These are phyloP conservation scores for Starmerella gropengiesseri DNA, from an alignment of 805 yeast genomes.

Conservation along the genomic window DNA sequence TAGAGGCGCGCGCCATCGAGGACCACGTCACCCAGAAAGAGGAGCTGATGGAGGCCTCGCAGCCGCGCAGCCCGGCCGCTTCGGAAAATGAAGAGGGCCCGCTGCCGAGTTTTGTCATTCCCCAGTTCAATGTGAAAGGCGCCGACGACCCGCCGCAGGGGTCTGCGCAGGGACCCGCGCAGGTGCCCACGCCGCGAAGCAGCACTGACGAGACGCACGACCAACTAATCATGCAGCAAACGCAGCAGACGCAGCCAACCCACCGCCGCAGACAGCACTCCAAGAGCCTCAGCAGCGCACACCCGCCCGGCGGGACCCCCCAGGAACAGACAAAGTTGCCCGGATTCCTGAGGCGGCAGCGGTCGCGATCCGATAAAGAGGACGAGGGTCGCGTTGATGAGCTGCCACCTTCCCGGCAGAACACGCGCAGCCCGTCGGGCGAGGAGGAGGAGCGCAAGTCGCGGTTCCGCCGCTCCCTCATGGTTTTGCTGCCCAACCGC, in stretches of 20 bases:
- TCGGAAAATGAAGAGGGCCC: neutral
- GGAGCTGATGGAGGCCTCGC: neutral
- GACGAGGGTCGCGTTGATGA: conserved; percentile 1
- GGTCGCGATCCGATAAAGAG: conserved; percentile 7
- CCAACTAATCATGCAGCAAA: no score
- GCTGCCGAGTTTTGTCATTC: neutral
- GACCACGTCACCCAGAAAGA: conserved; percentile 23
- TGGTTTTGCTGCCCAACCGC: conserved; percentile 16
- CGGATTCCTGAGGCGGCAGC: conserved; percentile 15
- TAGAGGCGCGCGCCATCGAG: conserved; percentile 28
- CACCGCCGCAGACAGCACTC: conserved; percentile 24
- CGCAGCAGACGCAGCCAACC: neutral
- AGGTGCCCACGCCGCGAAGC: neutral
- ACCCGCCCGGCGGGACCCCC: conserved; percentile 9
- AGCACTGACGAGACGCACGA: neutral
- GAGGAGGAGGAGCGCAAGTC: conserved; percentile 19
- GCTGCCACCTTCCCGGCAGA: conserved; percentile 1
- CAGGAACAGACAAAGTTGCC: conserved; percentile 9
- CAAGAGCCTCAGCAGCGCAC: conserved; percentile 26
- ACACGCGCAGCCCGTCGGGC: conserved; percentile 7
- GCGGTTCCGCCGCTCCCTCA: conserved; percentile 21
- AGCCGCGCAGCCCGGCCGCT: no score
- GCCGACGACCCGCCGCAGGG: no score
- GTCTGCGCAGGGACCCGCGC: no score
- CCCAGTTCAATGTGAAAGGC: neutral